Conservation (phyloP, 2,329 filamentous ascomycete genomes). For the Aspergillus quadricinctus region DNA sequence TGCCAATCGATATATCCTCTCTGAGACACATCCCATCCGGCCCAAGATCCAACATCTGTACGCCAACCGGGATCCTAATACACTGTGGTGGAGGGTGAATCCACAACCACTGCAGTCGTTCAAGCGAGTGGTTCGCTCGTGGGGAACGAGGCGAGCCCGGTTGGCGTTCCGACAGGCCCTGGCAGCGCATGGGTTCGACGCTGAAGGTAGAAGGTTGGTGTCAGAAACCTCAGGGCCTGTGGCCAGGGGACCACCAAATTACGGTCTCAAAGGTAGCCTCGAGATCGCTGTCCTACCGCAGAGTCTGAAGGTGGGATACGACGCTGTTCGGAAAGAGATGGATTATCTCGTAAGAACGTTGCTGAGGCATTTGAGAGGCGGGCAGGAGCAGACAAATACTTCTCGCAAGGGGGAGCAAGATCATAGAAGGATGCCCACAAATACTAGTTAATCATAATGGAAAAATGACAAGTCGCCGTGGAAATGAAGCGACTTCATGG, state of each 20-base stretch:
- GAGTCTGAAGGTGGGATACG: constrained; percentile 10
- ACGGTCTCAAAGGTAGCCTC: constrained; percentile 33
- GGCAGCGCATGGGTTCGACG: constrained; percentile 43
- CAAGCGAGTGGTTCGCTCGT: constrained; percentile 47
- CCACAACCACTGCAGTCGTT: constrained; percentile 22
- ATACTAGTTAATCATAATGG: neutral
- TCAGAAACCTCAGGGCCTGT: constrained; percentile 1
- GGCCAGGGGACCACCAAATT: neutral
- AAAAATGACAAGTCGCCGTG: neutral
- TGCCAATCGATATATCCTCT: constrained; percentile 26
- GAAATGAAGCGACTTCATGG: neutral
- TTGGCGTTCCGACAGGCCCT: constrained; percentile 45
- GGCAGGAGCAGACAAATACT: neutral
- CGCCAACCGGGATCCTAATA: constrained; percentile 34
- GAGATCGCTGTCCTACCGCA: constrained; percentile 24
- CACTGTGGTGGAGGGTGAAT: constrained; percentile 47
- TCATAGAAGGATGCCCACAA: neutral
- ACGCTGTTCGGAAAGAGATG: constrained; percentile 15
- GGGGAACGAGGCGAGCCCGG: constrained; percentile 40
- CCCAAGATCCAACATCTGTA: constrained; percentile 36
- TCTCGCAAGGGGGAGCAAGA: neutral
- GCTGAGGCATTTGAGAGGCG: constrained; percentile 1
- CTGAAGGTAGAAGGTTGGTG: constrained; percentile 22
- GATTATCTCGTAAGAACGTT: constrained; percentile 11
- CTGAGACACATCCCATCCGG: constrained; percentile 30